Evolutionary conservation across 768 basidiomycete species (phyloP).

Genomic region (Boletus fagicola): DNA sequence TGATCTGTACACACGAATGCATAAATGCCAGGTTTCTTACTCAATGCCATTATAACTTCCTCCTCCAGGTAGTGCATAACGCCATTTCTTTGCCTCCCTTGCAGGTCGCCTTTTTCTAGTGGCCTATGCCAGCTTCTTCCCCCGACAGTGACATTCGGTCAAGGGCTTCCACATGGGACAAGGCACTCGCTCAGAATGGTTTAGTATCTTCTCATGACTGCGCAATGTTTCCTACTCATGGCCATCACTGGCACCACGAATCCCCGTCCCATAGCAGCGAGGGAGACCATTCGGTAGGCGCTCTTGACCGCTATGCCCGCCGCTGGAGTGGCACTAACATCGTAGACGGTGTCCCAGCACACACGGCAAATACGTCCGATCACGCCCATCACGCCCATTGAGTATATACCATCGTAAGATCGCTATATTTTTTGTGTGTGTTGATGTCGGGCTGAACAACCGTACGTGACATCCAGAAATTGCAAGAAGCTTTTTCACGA

Average conservation of each 20-base stretch:
- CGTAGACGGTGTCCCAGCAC: conserved; percentile 19
- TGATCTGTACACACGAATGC: conserved; percentile 35
- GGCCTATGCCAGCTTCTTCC: conserved; percentile 32
- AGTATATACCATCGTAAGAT: conserved; percentile 33
- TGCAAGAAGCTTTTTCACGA: conserved; percentile 35
- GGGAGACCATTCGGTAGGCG: conserved; percentile 28
- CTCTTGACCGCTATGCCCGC: conserved; percentile 4
- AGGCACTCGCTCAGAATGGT: conserved; percentile 38
- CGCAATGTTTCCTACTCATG: conserved; percentile 33
- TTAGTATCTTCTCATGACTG: conserved; percentile 36
- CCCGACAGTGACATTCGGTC: conserved; percentile 29
- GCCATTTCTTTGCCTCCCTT: conserved; percentile 22
- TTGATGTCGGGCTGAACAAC: conserved; percentile 13
- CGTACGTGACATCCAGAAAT: conserved; percentile 21
- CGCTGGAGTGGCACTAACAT: conserved; percentile 12
- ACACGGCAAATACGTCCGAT: conserved; percentile 33
- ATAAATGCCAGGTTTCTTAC: conserved; percentile 38
- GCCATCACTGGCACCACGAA: conserved; percentile 27
- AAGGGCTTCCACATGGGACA: conserved; percentile 37
- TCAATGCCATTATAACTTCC: conserved; percentile 31
- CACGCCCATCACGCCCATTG: conserved; percentile 37
- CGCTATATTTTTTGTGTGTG: conserved; percentile 5
- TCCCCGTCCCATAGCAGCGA: conserved; percentile 27
- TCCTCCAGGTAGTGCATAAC: conserved; percentile 24
- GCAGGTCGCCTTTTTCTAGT: conserved; percentile 21